Evolutionary conservation across 1,284 basidiomycete species (phyloP), one percentile per base, ranked within the genome.

Genomic region (Meira nashicola): DNA sequence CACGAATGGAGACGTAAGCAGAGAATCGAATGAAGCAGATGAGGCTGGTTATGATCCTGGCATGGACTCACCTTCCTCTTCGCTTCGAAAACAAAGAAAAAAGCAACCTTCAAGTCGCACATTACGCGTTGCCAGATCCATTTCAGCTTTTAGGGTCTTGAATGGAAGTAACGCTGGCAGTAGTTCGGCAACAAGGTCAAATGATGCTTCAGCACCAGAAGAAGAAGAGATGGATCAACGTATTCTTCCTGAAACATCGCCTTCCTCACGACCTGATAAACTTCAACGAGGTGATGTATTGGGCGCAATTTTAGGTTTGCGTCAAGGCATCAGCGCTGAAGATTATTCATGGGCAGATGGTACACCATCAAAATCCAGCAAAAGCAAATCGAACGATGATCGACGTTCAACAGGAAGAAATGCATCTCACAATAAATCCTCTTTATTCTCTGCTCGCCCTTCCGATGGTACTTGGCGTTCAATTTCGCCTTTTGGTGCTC

Each of bases 241-340:
- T 33, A 14, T 17, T 2, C 25, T 23, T 21, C 7, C 46, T 21
- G 43, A 44, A 39, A 53, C 15, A 37, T 19, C 14, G 8, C 4
- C 33, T 14, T 14, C 12, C 5, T 17, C 17, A 48, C 12, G 17
- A 28, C 33, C 57, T 2, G 60, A 60, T 21, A 41, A 65, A 28
- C 62, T 74, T 21, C 55, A 71, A 23, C 64, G 67, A 23, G 71
- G 71, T 17, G 71, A 74, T 33, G 70, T 74, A 19, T 63, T 74
- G 11, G 70, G 71, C 6, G 71, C 71, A 17, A 63, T 74, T 12
- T 64, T 74, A n/a, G 70, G 67, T n/a, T 59, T 73, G 15, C 19
- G 55, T 23, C 12, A 54, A 28, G 53, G 53, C 17, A 54, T 43
- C 17, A 25, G n/a, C 9, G 53, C 37, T 23, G 17, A 48, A 48